phyloP scores from a whole-genome alignment of 805 yeast genomes.

The Saturnispora besseyi region DNA sequence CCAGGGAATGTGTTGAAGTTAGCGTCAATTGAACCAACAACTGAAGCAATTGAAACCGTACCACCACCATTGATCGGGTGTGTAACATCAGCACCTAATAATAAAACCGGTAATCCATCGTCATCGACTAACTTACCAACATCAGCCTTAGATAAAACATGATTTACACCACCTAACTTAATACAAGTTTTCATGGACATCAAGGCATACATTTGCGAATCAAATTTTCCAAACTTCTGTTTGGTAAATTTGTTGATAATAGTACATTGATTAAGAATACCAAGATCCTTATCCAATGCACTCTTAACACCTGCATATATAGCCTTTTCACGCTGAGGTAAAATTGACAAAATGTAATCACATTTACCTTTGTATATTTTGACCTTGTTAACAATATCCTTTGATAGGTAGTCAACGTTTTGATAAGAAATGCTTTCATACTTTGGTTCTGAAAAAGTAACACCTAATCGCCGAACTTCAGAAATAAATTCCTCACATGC shows the following conservation, averaged over 20 bases:
- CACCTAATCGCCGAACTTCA: slow-evolving; percentile 17
- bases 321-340: slow-evolving; percentile 19
- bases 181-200: slow-evolving; percentile 27
- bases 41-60: slow-evolving; percentile 18
- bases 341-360: slow-evolving; percentile 19
- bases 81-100: slow-evolving; percentile 25
- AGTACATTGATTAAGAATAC: slow-evolving; percentile 25
- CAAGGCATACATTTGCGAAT: slow-evolving; percentile 24
- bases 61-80: slow-evolving; percentile 21
- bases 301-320: slow-evolving; percentile 23
- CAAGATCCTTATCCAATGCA: slow-evolving; percentile 22
- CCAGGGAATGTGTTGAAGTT: slow-evolving; percentile 23
- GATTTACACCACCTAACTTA: slow-evolving; percentile 26
- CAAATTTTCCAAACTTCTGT: slow-evolving; percentile 18
- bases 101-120: slow-evolving; percentile 19
- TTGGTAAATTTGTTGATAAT: slow-evolving; percentile 22
- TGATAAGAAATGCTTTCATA: slow-evolving; percentile 9
- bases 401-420: slow-evolving; percentile 11
- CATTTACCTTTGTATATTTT: slow-evolving; percentile 14
- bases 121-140: slow-evolving; percentile 14
- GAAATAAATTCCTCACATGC: slow-evolving; percentile 15
- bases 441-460: slow-evolving; percentile 10
- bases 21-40: slow-evolving; percentile 19
- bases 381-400: slow-evolving; percentile 11
- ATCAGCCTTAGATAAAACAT: slow-evolving; percentile 14